phyloP scores from a whole-genome alignment of 805 yeast genomes.

The Saccharomycopsis babjevae region DNA sequence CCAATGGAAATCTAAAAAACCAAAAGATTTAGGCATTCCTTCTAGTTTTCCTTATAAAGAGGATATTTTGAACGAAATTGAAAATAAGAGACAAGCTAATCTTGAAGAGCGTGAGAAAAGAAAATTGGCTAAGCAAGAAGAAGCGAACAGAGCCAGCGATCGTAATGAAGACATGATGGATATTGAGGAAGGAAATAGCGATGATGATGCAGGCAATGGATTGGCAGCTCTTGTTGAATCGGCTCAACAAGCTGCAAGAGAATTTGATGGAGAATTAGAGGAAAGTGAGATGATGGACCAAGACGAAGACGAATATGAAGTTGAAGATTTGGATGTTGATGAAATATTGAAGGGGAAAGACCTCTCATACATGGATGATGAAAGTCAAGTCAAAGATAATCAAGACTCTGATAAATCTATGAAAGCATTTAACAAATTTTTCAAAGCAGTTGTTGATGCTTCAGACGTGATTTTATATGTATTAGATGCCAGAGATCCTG shows the following conservation, averaged over 20 bases:
- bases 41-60: conserved; percentile 91
- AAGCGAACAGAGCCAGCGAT: conserved; percentile 30
- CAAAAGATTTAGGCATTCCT: conserved; percentile 93
- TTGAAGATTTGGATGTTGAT: conserved; percentile 39
- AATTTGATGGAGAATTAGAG: conserved; percentile 48
- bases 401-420: conserved; percentile 61
- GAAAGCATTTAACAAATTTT: conserved; percentile 88
- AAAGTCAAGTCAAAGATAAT: conserved; percentile 33
- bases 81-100: conserved; percentile 45
- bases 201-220: conserved; percentile 39
- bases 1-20: conserved; percentile 81
- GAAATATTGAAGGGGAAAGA: conserved; percentile 26
- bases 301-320: conserved; percentile 36
- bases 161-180: conserved; percentile 31
- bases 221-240: conserved; percentile 81
- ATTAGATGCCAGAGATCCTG: conserved; percentile 97
- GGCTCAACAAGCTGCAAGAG: conserved; percentile 80
- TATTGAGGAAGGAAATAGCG: conserved; percentile 29
- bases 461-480: conserved; percentile 88
- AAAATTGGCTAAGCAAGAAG: conserved; percentile 38
- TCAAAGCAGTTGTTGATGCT: conserved; percentile 85
- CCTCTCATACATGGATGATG: conserved; percentile 33
- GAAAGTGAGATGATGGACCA: conserved; percentile 31
- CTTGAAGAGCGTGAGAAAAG: conserved; percentile 43
- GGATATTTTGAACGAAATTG: conserved; percentile 62